These are phyloP conservation scores for Hypoxylon fuscum DNA, from an alignment of 495 filamentous ascomycete genomes.

Conservation along the genomic window DNA sequence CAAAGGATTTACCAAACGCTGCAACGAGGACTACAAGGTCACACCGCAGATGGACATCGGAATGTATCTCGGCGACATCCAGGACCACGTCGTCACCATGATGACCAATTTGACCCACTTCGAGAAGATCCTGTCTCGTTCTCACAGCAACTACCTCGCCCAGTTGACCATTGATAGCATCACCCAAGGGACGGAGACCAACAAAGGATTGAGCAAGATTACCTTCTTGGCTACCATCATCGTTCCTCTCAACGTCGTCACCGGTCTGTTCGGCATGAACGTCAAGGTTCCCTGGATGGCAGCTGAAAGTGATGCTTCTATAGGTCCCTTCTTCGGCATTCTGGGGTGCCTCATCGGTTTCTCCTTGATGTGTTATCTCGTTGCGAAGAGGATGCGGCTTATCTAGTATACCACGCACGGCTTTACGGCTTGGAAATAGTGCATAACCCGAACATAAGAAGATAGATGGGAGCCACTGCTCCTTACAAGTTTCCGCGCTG, in stretches of 20 bases:
- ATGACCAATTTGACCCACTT: slow-evolving; percentile 94
- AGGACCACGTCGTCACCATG: slow-evolving; percentile 99
- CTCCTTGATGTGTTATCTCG: slow-evolving; percentile 59
- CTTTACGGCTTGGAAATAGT: too few species aligned
- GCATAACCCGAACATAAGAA: too few species aligned
- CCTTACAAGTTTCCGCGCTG: too few species aligned
- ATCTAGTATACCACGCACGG: slow-evolving; percentile 22
- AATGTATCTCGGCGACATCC: slow-evolving; percentile 94
- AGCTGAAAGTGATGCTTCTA: slow-evolving; percentile 53
- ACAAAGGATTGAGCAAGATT: slow-evolving; percentile 89
- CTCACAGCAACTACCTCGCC: slow-evolving; percentile 96
- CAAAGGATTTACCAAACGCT: slow-evolving; percentile 95
- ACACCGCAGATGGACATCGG: slow-evolving; percentile 96
- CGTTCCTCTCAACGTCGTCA: slow-evolving; percentile 95
- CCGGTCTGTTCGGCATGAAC: slow-evolving; percentile 98
- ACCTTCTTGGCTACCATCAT: slow-evolving; percentile 95
- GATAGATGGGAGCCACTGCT: too few species aligned
- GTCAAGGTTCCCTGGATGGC: slow-evolving; percentile 76
- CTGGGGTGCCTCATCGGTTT: slow-evolving; percentile 71
- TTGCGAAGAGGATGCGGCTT: slow-evolving; percentile 34
- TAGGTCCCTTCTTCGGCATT: slow-evolving; percentile 85
- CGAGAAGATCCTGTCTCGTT: slow-evolving; percentile 95
- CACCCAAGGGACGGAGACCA: slow-evolving; percentile 79
- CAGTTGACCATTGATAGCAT: slow-evolving; percentile 93
- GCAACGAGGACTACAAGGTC: slow-evolving; percentile 94